Base-by-base conservation (phyloP, 1,284 basidiomycete genomes). In the Austroboletus niveus region DNA sequence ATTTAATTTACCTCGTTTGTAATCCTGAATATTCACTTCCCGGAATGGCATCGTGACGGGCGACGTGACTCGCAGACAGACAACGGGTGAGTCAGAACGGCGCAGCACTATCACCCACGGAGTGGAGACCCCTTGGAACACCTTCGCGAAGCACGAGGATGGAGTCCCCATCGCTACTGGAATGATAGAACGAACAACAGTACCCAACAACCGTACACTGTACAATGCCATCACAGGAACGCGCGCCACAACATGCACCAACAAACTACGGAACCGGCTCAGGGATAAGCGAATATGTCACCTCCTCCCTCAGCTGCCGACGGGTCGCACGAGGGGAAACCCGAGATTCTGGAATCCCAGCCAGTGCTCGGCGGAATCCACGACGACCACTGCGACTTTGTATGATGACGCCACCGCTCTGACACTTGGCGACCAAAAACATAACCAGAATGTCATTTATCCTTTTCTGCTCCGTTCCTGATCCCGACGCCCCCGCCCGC, bases 201-300 rank as follows among this genome's bases (percentile, higher is more conserved):
- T 31, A 38, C 31, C 41, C 44, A 50, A 48, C 43, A 48, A 27
- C 14, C 15, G 34, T 36, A 41, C 40, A 34, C 27, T 8, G 8
- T 2, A 30, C n/a, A 11, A 53, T 57, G 48, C 50, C 58, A 62
- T 63, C 61, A 63, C 50, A 63, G 62, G 64, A 60, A 64, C 64
- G 32, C 7, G 4, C 15, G 2, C 15, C 20, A 31, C n/a, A 61
- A 62, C 54, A 52, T 1, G 3, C 32, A 38, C 51, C 60, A 55
- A 63, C 39, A 60, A 5, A 30, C 42, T 57, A 62, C 66, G 65
- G 65, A 53, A 66, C 67, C 67, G 66, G 51, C 24, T 52, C 49
- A 43, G 45, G 42, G 14, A 11, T n/a, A 54, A 39, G 35, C 44
- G 39, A 47, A 34, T 42, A 52, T 56, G 45, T 39, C 48, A 51